phyloP scores from a whole-genome alignment of 2,329 filamentous ascomycete species.

The Colletotrichum tropicale region DNA sequence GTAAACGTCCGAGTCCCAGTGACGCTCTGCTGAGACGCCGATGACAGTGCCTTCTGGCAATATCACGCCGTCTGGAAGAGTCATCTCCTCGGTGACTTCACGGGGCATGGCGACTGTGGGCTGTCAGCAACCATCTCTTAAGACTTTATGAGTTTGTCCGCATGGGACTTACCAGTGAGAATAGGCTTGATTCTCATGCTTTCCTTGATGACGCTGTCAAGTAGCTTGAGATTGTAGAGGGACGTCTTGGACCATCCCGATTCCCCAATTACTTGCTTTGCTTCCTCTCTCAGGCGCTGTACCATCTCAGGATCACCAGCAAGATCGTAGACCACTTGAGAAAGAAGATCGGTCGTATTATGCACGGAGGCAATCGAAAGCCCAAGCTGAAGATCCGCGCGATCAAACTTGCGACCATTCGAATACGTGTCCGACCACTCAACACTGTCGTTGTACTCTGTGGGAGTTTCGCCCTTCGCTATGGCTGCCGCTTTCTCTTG shows the following conservation, averaged over 20 bases:
- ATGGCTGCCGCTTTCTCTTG: not conserved
- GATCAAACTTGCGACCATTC: not conserved
- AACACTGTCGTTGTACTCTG: not conserved
- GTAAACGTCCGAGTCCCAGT: not conserved
- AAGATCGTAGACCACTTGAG: not conserved
- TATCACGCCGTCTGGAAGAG: not conserved
- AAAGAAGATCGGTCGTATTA: not conserved
- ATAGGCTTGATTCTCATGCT: not conserved
- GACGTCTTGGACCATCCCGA: not conserved
- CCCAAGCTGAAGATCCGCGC: not conserved
- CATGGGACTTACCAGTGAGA: not conserved
- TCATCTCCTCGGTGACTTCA: not conserved
- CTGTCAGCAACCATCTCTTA: no score
- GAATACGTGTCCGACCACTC: not conserved
- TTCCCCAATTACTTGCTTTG: not conserved
- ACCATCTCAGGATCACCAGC: not conserved
- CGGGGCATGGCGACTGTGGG: not conserved
- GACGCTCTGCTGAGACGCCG: not conserved
- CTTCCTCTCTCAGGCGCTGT: not conserved
- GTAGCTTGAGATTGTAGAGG: not conserved
- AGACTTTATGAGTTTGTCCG: fast-evolving
- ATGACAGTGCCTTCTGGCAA: not conserved
- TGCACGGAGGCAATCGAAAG: not conserved
- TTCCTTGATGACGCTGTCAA: not conserved
- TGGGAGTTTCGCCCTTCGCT: not conserved